Base-by-base conservation (phyloP, 2,329 filamentous ascomycete species). In the Sporothrix schenckii region DNA sequence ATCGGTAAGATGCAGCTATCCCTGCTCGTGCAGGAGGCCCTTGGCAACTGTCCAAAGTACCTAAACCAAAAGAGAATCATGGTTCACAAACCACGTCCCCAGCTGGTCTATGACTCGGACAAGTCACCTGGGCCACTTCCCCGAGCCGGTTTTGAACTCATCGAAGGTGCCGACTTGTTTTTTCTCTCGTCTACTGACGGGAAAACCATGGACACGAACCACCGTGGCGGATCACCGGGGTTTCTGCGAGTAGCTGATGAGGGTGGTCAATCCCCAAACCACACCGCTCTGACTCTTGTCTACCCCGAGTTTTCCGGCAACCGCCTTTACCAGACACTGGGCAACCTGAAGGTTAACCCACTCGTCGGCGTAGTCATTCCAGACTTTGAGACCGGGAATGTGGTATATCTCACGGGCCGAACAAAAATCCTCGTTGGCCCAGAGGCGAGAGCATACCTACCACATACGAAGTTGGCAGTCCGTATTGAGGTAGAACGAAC, bases 261-360 rank as follows among this genome's bases (percentile, higher is more conserved):
- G 30, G 79, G 78, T 3, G 24, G 24, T 44, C 49, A 11, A 11
- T 7, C 11, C 3, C 21, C 19, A 56, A 14, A 10, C 16, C 10
- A 19, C 10, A 24, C 27, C n/a, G 41, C 44, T 7, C 74, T 82
- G 1, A 83, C 87, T 2, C 78, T 96, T 16, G 83, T 90, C 2
- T 97, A 92, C 79, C 93, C 93, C 0, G 93, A 97, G 77, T 96
- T 91, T 77, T 93, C 91, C 0, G 93, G 93, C 9, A 97, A 97
- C 78, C 83, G 92, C 19, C 81, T 95, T 0, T 97, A 96, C 75
- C 92, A 96, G 78, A 92, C 91, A 0, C 84, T 96, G 0, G 93
- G 93, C 0, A 97, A 97, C 76, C 81, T 96, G 16, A 82, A 85
- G 52, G 80, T 85, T 9, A 90, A 89, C 44, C 91, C 92, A 0